These are phyloP conservation scores for Fusarium sp. DNA, from an alignment of 2,329 filamentous ascomycete species.

Conservation along the genomic window DNA sequence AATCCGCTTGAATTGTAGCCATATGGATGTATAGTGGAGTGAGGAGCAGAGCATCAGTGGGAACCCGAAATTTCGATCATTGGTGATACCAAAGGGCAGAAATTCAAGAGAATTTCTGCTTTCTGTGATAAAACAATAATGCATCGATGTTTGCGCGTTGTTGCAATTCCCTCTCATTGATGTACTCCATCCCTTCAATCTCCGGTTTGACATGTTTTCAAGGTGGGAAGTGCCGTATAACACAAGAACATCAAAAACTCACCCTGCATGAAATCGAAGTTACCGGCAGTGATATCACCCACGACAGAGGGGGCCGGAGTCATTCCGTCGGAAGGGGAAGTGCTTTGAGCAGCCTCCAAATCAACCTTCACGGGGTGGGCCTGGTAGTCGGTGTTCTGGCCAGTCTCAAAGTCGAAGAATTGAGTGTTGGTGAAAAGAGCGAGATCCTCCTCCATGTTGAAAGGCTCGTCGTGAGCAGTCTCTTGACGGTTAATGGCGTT, in stretches of 20 bases:
- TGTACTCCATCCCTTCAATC: not conserved
- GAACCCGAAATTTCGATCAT: not conserved
- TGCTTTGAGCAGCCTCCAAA: conserved; percentile 48
- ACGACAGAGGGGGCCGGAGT: conserved; percentile 55
- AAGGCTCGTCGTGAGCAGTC: conserved; percentile 63
- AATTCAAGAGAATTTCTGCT: not conserved
- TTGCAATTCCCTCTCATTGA: not conserved
- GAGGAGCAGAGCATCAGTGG: not conserved
- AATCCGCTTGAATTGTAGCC: conserved; percentile 39
- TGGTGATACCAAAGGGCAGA: not conserved
- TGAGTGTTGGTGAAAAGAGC: conserved; percentile 85
- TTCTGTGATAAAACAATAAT: not conserved
- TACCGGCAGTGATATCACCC: conserved; percentile 56
- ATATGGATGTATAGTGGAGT: conserved; percentile 9
- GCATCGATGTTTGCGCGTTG: not conserved
- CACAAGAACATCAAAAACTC: no score
- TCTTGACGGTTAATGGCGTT: conserved; percentile 77
- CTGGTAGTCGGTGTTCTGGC: conserved; percentile 69
- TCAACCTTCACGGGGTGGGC: conserved; percentile 60
- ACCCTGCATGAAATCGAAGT: conserved; percentile 64
- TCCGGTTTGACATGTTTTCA: not conserved
- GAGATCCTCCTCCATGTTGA: conserved; percentile 76
- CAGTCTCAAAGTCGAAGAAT: conserved; percentile 81
- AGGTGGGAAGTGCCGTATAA: not conserved
- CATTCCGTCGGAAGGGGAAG: conserved; percentile 53